Evolutionary conservation across 2,329 filamentous ascomycete species (phyloP), one percentile per base, ranked within the genome.

Genomic region (Nothophaeocryptopus gaeumannii): DNA sequence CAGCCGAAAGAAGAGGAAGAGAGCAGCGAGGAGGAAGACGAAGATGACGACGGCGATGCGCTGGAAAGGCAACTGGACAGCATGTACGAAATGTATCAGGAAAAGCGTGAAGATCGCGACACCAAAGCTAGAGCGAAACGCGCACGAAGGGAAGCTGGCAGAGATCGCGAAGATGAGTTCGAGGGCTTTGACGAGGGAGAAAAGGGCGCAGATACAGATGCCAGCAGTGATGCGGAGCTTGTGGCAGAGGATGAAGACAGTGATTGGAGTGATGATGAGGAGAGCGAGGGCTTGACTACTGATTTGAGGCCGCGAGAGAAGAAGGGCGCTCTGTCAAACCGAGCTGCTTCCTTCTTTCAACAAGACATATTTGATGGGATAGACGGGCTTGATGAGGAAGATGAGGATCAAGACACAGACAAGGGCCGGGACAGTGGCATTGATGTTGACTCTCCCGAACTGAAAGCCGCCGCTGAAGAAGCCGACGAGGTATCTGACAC

Each of bases 331-430:
- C 76, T 97, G n/a, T 95, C 90, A 2, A 91, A 85, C 68, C 82
- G 89, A 56, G 93, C 93, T 8, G 81, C 85, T 8, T 80, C 86
- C 53, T 99, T 99, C 73, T 99, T 99, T 69, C 86, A 88, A 61
- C 92, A 96, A 67, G 91, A 96, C 59, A 86, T 99, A 35, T 99
- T 99, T 76, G 84, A 91, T 59, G 88, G 84, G 34, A 83, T 97
- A 46, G 82, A 83, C 15, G 87, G 82, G 0, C 69, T 86, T 14
- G 73, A 85, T 8, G 72, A 73, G 3, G 69, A 71, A 3, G 67
- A 66, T 10, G 62, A 58, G 5, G 59, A 63, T 13, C 40, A 51
- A 11, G 68, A 72, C 32, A 71, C 63, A 3, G 67, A 72, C n/a
- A 72, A 72, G 15, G 71, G 69, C 13, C 67, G 73, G 31, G 75